Percentiles rank a stretch among this genome's conserved stretches.
These are phyloP conservation scores for Coniochaeta pulveracea DNA, from an alignment of 2,329 filamentous ascomycete genomes.

Conservation along the genomic window DNA sequence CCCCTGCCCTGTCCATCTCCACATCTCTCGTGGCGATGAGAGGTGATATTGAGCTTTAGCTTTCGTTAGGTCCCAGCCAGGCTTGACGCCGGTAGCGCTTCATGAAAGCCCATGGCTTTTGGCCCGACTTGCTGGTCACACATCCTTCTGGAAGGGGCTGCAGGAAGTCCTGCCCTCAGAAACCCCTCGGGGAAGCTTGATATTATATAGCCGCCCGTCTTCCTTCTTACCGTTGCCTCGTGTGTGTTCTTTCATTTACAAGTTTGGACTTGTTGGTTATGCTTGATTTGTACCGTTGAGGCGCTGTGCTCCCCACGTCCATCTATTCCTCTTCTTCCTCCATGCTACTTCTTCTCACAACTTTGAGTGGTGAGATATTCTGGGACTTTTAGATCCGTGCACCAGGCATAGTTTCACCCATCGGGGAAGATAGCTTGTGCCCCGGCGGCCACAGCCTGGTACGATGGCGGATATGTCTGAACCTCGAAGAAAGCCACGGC, in stretches of 20 bases:
- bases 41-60: constrained; percentile 7
- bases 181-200: constrained; percentile 1
- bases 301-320: constrained; percentile 1
- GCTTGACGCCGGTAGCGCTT: constrained; percentile 1
- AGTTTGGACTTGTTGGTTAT: constrained; percentile 1
- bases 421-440: not conserved
- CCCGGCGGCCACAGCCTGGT: constrained; percentile 3
- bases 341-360: not conserved
- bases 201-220: constrained; percentile 16
- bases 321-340: not conserved
- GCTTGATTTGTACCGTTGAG: not conserved
- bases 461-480: constrained; percentile 16
- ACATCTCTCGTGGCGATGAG: constrained; percentile 17
- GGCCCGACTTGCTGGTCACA: constrained; percentile 13
- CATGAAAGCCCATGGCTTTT: constrained; percentile 1
- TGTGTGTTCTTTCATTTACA: not conserved
- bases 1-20: constrained; percentile 1
- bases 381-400: not conserved
- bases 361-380: not conserved
- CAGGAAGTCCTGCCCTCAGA: not conserved
- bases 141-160: constrained; percentile 6
- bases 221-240: constrained; percentile 6
- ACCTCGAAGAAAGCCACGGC: constrained; percentile 38
- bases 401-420: not conserved
- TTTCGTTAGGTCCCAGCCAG: constrained; percentile 5